A percentile compares a stretch with the other conserved stretches of the same genome.
phyloP scores from a whole-genome alignment of 2,329 filamentous ascomycete species.

The Amphichorda felina region DNA sequence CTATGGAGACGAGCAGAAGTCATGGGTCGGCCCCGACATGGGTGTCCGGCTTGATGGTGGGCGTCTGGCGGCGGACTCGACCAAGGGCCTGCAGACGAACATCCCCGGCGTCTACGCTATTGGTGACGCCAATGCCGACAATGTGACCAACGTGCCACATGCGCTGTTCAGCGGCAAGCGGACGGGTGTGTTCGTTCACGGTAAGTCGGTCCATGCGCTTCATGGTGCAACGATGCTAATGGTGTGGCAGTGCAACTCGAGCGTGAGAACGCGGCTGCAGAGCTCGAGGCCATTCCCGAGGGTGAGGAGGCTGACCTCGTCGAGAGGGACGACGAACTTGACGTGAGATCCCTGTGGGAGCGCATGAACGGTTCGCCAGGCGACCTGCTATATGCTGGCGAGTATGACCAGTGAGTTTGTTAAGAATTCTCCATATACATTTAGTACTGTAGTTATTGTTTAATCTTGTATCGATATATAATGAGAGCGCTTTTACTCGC shows the following conservation, averaged over 20 bases:
- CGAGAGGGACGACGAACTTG: constrained; percentile 15
- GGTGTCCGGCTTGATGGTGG: constrained; percentile 32
- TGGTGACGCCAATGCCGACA: constrained; percentile 48
- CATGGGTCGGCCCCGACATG: constrained; percentile 30
- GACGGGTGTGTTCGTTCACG: constrained; percentile 43
- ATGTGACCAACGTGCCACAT: constrained; percentile 48
- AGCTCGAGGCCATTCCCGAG: constrained; percentile 16
- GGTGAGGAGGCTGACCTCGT: constrained; percentile 8
- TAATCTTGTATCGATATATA: no score
- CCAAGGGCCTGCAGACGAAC: constrained; percentile 36
- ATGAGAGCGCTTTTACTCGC: no score
- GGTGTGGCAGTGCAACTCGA: constrained; percentile 24
- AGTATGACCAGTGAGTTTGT: constrained; percentile 13
- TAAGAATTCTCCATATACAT: no score
- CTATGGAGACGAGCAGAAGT: constrained; percentile 33
- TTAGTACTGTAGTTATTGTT: no score
- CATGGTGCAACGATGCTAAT: no score
- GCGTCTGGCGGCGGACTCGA: constrained; percentile 27
- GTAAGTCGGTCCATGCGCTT: constrained; percentile 27
- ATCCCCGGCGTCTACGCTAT: constrained; percentile 42
- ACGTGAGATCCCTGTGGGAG: constrained; percentile 29
- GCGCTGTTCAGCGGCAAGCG: constrained; percentile 48
- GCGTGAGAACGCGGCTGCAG: constrained; percentile 21
- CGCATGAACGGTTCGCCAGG: constrained; percentile 27
- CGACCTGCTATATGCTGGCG: constrained; percentile 33